Conservation (phyloP, 306 rosid species). For the Dalbergia cultrata region DNA sequence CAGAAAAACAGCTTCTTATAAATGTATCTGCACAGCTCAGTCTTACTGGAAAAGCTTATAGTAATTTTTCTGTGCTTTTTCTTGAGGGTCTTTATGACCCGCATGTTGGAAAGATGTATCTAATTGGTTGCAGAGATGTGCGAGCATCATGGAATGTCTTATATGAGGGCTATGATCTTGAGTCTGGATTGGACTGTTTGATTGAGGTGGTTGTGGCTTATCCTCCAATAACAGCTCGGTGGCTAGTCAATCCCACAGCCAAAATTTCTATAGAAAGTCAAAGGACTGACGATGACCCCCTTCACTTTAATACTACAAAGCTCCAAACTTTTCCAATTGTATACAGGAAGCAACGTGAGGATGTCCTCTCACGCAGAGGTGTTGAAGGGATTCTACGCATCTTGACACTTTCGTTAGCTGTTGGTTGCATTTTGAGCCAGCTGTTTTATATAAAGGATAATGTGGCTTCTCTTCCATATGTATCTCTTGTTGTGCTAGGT, state of each 20-base stretch:
- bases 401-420: conserved; percentile 80
- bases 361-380: conserved; percentile 76
- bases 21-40: conserved; percentile 88
- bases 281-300: conserved; percentile 78
- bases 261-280: conserved; percentile 71
- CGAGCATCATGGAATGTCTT: conserved; percentile 81
- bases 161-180: conserved; percentile 73
- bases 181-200: conserved; percentile 85
- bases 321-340: conserved; percentile 71
- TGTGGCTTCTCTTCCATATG: conserved; percentile 72
- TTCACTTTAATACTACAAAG: conserved; percentile 62
- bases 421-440: conserved; percentile 79
- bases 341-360: conserved; percentile 83
- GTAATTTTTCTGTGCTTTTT: conserved; percentile 69
- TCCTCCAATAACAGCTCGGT: conserved; percentile 84
- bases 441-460: conserved; percentile 65
- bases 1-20: conserved; percentile 85
- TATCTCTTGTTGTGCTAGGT: conserved; percentile 82
- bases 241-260: conserved; percentile 82
- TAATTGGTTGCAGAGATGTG: conserved; percentile 89
- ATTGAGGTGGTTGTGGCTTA: conserved; percentile 79
- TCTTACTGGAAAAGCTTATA: conserved; percentile 60
- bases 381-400: conserved; percentile 83
- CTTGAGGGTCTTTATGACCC: conserved; percentile 91
- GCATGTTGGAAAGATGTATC: conserved; percentile 82